These are phyloP conservation scores for Phytophthora sp. DNA, from an alignment of 352 stramenopile genomes.

Conservation along the genomic window DNA sequence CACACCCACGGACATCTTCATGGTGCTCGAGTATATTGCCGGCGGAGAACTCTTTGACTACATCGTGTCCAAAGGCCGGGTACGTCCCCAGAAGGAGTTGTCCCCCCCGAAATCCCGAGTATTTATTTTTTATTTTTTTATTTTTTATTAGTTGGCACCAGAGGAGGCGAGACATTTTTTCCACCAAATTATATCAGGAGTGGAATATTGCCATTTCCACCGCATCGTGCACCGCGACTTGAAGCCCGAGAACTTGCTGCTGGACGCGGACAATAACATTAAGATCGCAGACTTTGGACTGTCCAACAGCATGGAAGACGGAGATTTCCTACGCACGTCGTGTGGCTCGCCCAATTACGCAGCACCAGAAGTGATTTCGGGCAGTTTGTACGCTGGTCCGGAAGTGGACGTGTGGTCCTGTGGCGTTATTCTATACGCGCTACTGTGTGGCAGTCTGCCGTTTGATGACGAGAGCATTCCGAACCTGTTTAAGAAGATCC, in stretches of 20 bases:
- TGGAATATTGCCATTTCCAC: slow-evolving; percentile 99
- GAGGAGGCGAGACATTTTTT: slow-evolving; percentile 99
- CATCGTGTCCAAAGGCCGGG: slow-evolving; percentile 97
- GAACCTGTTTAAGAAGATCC: slow-evolving; percentile 99
- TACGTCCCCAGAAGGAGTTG: too few species aligned
- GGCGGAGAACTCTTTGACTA: slow-evolving; percentile 98
- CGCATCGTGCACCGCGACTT: slow-evolving; percentile 99
- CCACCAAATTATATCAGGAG: slow-evolving; percentile 97
- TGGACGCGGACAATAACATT: slow-evolving; percentile 99
- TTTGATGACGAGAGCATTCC: slow-evolving; percentile 99
- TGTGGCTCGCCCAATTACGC: slow-evolving; percentile 99
- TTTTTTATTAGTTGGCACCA: slow-evolving; percentile 81
- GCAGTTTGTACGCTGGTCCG: slow-evolving; percentile 97
- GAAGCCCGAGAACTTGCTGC: slow-evolving; percentile 97
- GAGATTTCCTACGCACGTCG: slow-evolving; percentile 98
- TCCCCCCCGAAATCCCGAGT: too few species aligned
- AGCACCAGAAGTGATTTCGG: slow-evolving; percentile 99
- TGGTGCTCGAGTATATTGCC: slow-evolving; percentile 95
- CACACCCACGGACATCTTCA: slow-evolving; percentile 98
- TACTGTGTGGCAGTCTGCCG: slow-evolving; percentile 97
- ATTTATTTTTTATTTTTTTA: slow-evolving; percentile 9
- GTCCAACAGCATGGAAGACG: slow-evolving; percentile 98
- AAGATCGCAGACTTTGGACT: slow-evolving; percentile 99
- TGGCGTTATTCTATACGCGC: slow-evolving; percentile 99
- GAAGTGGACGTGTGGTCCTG: slow-evolving; percentile 99